Evolutionary conservation across 2,329 filamentous ascomycete genomes (phyloP), one percentile per base, ranked within the genome.

Genomic region (Sporothrix humicola): DNA sequence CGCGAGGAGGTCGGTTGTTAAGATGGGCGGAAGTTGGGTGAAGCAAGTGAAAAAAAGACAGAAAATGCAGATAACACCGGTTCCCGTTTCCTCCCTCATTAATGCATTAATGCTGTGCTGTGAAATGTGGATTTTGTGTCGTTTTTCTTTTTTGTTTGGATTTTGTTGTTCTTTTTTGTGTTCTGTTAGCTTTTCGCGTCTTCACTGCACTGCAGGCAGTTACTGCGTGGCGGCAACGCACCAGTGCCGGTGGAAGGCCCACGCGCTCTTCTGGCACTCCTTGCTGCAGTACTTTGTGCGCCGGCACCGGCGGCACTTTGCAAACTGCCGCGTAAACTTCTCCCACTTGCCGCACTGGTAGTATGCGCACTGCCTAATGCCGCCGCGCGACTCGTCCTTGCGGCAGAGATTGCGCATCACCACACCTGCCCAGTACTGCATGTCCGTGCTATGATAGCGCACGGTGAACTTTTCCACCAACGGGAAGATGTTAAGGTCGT

Each of bases 271-370:
- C 84, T 99, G 96, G 83, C 96, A 99, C 82, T 99, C 96, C 83
- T 99, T 99, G 88, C 95, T 98, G 90, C 96, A 99, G 85, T 98
- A 98, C 83, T 99, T 99, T 75, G 96, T 99, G 77, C 96, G 91
- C 78, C 96, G 91, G 84, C 96, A 99, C 77, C 96, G 91, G 77
- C 96, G 91, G 84, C 96, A 99, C 84, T 99, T 99, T 78, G 96
- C 96, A 82, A 99, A 99, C 81, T 99, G 95, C 75, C 96, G 90
- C 54, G 95, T 95, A 81, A 90, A 98, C 83, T 98, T 93, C 82
- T 99, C 96, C 96, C 96, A 99, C 81, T 97, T 98, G 75, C 95
- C 95, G 82, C 96, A 99, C 82, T 97, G 91, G 84, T 97, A 99
- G 84, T 98, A 98, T 72, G 96, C 96, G 82, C 96, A 99, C 81